Base-by-base conservation (phyloP, 2,329 filamentous ascomycete genomes). In the Alternaria rosae region DNA sequence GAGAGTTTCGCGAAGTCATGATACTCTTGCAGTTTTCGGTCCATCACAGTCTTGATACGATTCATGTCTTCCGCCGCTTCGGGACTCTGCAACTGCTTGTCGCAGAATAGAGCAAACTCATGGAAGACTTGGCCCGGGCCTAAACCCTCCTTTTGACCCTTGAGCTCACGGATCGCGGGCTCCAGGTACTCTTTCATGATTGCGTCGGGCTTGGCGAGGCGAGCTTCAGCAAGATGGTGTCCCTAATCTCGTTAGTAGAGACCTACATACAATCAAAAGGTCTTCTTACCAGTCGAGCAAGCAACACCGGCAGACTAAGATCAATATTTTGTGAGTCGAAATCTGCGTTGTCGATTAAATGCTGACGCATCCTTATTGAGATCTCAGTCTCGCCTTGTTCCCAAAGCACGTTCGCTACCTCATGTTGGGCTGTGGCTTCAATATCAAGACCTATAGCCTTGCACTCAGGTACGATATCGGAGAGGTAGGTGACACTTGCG, bases 41-140 rank as follows among this genome's bases (percentile, higher is more conserved):
- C 86, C 68, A 90, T 91, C 30, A 98, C 84, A 69, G 89, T 92
- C 73, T 92, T 87, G 43, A 97, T 86, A 47, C 95, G 89, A 28
- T 88, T 87, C 62, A 97, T 87, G 71, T 99, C 95, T 76, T 97
- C 93, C 2, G 94, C 82, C 32, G 90, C 89, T 70, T 97, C 93
- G 1, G 91, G 87, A 73, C 94, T 94, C 71, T 97, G 92, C 10
- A 99, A 84, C 76, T 99, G 95, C 72, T 93, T 89, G 76, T 99
- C 94, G 73, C 96, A 99, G 76, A 99, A 99, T 54, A 89, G 87
- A 25, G 96, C 95, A 78, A 98, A 98, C 71, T 97, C 92, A 76
- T 97, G 93, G 72, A 93, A 97, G 1, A 98, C 95, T 68, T 92
- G 87, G 1, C 94, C 93, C 3, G 94, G 92, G 62, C 94, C 92